phyloP scores from a whole-genome alignment of 805 yeast genomes.

The Myxozyma neglecta region DNA sequence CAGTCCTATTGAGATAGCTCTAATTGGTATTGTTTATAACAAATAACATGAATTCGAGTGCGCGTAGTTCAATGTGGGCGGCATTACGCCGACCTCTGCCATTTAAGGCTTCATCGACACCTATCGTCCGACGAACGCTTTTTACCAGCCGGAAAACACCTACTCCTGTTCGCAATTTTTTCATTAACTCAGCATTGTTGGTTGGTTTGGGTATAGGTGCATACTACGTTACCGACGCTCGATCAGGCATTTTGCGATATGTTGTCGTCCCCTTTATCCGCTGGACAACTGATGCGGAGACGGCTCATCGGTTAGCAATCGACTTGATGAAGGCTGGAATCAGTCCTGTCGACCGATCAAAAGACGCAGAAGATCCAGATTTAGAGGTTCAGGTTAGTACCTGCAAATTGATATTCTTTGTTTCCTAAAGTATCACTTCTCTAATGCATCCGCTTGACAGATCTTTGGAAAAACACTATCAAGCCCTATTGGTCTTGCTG shows the following conservation, averaged over 20 bases:
- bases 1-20: no score
- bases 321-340: conserved; percentile 66
- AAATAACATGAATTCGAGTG: not conserved
- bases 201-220: conserved; percentile 42
- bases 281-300: conserved; percentile 72
- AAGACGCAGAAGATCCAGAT: conserved; percentile 52
- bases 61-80: not conserved
- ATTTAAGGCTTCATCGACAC: not conserved
- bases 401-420: not conserved
- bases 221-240: conserved; percentile 66
- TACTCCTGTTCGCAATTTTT: conserved; percentile 28
- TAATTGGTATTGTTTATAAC: not conserved
- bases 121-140: conserved; percentile 6
- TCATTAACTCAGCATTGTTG: conserved; percentile 20
- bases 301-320: conserved; percentile 78
- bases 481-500: conserved; percentile 90
- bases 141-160: conserved; percentile 16
- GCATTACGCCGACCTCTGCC: not conserved
- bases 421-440: not conserved
- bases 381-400: conserved; percentile 47
- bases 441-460: not conserved
- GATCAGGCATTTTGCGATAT: conserved; percentile 81
- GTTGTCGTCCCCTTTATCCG: conserved; percentile 76
- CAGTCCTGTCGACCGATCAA: conserved; percentile 50
- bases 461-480: conserved; percentile 65